These are phyloP conservation scores for Boletus reticulatus DNA, from an alignment of 768 basidiomycete species.

Conservation along the genomic window DNA sequence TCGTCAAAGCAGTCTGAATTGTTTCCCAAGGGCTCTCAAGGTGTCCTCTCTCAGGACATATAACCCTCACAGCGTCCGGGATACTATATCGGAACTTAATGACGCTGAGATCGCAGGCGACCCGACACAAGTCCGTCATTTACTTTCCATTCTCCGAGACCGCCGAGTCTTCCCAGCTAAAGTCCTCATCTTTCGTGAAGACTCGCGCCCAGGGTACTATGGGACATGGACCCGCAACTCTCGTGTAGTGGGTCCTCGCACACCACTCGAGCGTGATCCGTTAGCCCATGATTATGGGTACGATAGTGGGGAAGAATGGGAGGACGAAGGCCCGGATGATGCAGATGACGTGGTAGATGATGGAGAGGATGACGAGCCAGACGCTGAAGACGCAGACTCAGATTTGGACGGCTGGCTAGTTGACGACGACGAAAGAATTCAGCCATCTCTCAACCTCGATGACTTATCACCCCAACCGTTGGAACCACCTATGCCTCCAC, in stretches of 20 bases:
- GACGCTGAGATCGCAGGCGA: constrained; percentile 81
- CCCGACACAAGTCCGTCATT: constrained; percentile 59
- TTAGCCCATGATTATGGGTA: constrained; percentile 83
- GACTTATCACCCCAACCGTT: constrained; percentile 32
- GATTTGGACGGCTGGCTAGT: constrained; percentile 44
- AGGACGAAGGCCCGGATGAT: constrained; percentile 74
- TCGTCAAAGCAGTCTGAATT: constrained; percentile 28
- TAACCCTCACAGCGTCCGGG: constrained; percentile 39
- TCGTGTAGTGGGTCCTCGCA: constrained; percentile 73
- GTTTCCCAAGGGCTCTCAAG: constrained; percentile 17
- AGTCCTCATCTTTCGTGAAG: constrained; percentile 78
- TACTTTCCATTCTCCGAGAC: constrained; percentile 61
- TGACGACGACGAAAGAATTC: constrained; percentile 71
- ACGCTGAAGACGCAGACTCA: constrained; percentile 47
- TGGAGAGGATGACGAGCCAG: constrained; percentile 64
- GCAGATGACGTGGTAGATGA: constrained; percentile 71
- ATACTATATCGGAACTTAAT: constrained; percentile 59
- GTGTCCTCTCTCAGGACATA: constrained; percentile 28
- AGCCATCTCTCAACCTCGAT: constrained; percentile 40
- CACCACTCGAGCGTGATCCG: constrained; percentile 78
- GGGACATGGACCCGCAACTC: constrained; percentile 93
- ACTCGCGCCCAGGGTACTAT: constrained; percentile 88
- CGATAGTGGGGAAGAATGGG: constrained; percentile 97
- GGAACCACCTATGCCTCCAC: constrained; percentile 36
- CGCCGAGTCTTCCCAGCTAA: constrained; percentile 69